Percentiles rank a stretch among this genome's conserved stretches.
These are phyloP conservation scores for Pezicula neosporulosa DNA, from an alignment of 2,329 filamentous ascomycete species.

Conservation along the genomic window DNA sequence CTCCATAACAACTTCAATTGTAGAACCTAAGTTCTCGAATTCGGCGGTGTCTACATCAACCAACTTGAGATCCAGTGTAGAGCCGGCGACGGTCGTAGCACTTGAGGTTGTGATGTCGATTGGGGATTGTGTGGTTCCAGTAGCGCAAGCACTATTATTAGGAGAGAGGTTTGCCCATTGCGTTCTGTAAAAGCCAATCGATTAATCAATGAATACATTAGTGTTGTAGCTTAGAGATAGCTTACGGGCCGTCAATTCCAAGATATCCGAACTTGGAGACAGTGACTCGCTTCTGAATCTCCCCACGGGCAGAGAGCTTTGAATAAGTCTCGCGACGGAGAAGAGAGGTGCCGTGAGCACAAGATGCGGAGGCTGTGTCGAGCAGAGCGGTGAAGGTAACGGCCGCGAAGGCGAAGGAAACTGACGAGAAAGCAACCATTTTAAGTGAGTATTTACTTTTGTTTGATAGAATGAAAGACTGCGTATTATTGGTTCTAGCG, in stretches of 20 bases:
- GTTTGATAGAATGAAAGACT: not conserved
- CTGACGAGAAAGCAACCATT: not conserved
- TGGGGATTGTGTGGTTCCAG: constrained; percentile 13
- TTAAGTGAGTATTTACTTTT: not conserved
- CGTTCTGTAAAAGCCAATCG: constrained; percentile 6
- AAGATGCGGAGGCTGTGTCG: constrained; percentile 12
- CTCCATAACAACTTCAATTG: constrained; percentile 17
- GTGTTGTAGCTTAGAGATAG: not conserved
- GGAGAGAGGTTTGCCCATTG: constrained; percentile 9
- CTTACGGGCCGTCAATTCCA: constrained; percentile 14
- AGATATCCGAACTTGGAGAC: constrained; percentile 15
- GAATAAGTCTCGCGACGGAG: constrained; percentile 8
- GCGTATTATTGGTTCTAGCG: no score
- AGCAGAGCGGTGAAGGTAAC: constrained; percentile 1
- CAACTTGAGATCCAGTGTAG: constrained; percentile 7
- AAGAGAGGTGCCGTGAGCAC: constrained; percentile 14
- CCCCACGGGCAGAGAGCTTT: constrained; percentile 5
- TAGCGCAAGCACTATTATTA: constrained; percentile 10
- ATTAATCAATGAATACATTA: not conserved
- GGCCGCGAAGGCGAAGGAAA: not conserved
- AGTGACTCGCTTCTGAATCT: constrained; percentile 7
- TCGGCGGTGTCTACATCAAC: constrained; percentile 10
- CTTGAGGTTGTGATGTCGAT: constrained; percentile 10
- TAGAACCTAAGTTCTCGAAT: constrained; percentile 18
- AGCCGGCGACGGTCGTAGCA: constrained; percentile 2